Conservation (phyloP, 495 filamentous ascomycete genomes). For the Penicilliopsis zonata region DNA sequence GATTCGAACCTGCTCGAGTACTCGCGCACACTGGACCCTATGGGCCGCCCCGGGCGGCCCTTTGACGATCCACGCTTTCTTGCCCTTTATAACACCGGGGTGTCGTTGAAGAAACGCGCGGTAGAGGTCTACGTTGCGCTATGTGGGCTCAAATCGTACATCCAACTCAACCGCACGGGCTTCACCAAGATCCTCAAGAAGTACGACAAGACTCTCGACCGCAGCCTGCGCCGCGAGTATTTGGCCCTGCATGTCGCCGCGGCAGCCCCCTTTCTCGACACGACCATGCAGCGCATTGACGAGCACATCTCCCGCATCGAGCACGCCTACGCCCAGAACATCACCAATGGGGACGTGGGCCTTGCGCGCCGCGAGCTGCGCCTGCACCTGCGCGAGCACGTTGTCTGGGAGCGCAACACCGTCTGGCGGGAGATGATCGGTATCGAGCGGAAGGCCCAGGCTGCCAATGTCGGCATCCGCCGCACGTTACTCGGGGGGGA, state of each 20-base stretch:
- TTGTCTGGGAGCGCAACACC: slow-evolving; percentile 97
- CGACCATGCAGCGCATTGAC: slow-evolving; percentile 58
- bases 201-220: slow-evolving; percentile 92
- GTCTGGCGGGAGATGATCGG: slow-evolving; percentile 99
- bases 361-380: slow-evolving; percentile 73
- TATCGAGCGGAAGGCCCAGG: slow-evolving; percentile 91
- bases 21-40: slow-evolving; percentile 5
- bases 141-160: slow-evolving; percentile 92
- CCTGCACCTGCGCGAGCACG: slow-evolving; percentile 88
- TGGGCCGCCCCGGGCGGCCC: slow-evolving; percentile 40
- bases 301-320: slow-evolving; percentile 62
- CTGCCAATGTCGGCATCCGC: slow-evolving; percentile 75
- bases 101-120: slow-evolving; percentile 83
- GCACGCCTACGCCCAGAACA: slow-evolving; percentile 63
- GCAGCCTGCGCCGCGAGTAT: slow-evolving; percentile 62
- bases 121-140: slow-evolving; percentile 80
- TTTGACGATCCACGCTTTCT: slow-evolving; percentile 60
- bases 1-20: slow-evolving; percentile 22
- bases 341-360: slow-evolving; percentile 65
- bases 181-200: slow-evolving; percentile 97
- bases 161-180: slow-evolving; percentile 91
- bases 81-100: slow-evolving; percentile 63
- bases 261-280: slow-evolving; percentile 62
- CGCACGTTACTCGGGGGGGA: slow-evolving; percentile 70
- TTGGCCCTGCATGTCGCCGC: slow-evolving; percentile 57